phyloP scores from a whole-genome alignment of 73 alveolate species.

The Symbiodinium natans region DNA sequence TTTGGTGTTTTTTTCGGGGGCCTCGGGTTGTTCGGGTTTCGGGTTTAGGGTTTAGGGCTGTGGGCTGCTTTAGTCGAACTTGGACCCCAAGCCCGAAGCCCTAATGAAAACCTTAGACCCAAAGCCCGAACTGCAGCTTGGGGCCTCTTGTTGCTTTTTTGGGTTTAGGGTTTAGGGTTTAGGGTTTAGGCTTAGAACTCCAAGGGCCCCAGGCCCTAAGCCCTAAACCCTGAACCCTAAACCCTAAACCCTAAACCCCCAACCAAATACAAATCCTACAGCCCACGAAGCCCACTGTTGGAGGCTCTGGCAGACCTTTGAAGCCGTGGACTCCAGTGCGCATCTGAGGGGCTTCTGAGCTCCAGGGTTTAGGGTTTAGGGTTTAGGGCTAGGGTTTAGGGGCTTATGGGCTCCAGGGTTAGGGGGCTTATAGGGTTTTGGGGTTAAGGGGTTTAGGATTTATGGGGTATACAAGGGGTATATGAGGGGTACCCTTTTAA shows the following conservation, averaged over 20 bases:
- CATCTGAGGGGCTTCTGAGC: neutral
- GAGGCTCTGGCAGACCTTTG: slow-evolving; percentile 11
- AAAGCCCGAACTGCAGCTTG: too few species aligned
- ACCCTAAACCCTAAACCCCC: neutral
- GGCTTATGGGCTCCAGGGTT: too few species aligned
- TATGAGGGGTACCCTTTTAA: too few species aligned
- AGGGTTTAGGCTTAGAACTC: neutral
- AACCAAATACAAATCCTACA: neutral
- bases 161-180: neutral
- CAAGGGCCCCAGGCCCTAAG: neutral
- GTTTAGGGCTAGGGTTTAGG: too few species aligned
- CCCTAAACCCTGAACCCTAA: slow-evolving; percentile 8
- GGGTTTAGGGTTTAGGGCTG: neutral
- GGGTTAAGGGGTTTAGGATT: neutral
- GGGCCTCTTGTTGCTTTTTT: too few species aligned
- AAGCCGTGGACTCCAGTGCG: neutral
- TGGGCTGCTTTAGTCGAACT: too few species aligned
- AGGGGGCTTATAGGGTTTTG: neutral
- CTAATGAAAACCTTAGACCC: too few species aligned
- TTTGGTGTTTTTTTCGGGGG: too few species aligned
- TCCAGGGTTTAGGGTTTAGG: too few species aligned
- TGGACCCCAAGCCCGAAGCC: neutral
- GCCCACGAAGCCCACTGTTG: neutral
- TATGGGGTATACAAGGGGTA: too few species aligned
- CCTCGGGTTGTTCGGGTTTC: neutral